Evolutionary conservation across 108 stramenopile species (phyloP).

Genomic region (Asterionellopsis glacialis): DNA sequence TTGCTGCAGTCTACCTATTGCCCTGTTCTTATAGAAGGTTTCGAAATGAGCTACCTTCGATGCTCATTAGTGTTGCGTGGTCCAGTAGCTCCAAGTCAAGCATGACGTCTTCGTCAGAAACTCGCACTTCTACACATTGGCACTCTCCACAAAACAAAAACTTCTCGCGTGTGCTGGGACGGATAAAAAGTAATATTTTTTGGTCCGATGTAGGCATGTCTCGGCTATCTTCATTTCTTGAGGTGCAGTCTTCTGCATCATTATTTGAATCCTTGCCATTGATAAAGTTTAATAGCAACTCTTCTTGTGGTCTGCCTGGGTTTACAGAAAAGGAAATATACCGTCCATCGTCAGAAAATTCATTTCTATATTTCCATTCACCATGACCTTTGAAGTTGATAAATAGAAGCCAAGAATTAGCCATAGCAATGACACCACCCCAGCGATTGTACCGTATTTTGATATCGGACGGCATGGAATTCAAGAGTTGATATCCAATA

Average conservation of each 20-base stretch:
- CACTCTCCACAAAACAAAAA: conserved; percentile 30
- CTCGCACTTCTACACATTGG: not conserved
- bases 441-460: conserved; percentile 27
- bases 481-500: conserved; percentile 21
- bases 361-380: conserved; percentile 7
- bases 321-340: conserved; percentile 18
- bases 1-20: no score
- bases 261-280: no score
- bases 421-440: conserved; percentile 21
- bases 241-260: not conserved
- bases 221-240: not conserved
- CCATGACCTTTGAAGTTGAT: conserved; percentile 20
- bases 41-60: no score
- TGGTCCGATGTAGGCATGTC: not conserved
- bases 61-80: no score
- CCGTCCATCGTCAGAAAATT: conserved; percentile 26
- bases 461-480: conserved; percentile 18
- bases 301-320: not conserved
- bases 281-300: not conserved
- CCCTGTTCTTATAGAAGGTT: no score
- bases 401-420: conserved; percentile 31
- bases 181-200: conserved; percentile 22
- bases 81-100: no score
- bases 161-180: conserved; percentile 13
- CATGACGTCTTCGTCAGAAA: no score